These are phyloP conservation scores for Phytopythium aichiense DNA, from an alignment of 352 stramenopile genomes.

Conservation along the genomic window DNA sequence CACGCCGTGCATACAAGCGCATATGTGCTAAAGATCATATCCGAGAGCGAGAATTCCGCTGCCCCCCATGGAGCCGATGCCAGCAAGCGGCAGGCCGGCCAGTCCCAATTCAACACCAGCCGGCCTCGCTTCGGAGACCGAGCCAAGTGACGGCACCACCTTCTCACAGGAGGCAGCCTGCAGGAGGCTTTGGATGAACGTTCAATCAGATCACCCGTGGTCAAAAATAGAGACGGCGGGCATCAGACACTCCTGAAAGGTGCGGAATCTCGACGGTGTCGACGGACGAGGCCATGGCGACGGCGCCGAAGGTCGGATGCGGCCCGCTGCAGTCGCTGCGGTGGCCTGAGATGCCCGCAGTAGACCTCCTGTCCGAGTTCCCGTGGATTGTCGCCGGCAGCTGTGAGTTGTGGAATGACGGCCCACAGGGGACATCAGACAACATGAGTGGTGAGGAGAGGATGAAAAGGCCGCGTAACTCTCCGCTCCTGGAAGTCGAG, in stretches of 20 bases:
- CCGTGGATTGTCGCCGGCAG: constrained; percentile 25
- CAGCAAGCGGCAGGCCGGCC: no score
- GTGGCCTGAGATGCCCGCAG: constrained; percentile 25
- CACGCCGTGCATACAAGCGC: no score
- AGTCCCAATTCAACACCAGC: no score
- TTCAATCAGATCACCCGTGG: no score
- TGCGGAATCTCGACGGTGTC: neutral
- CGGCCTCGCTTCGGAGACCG: no score
- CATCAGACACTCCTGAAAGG: neutral
- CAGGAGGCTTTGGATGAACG: no score
- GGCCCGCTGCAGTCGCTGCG: constrained; percentile 22
- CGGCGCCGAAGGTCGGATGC: neutral
- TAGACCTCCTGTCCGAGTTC: constrained; percentile 41
- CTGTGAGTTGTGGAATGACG: neutral
- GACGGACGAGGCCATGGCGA: neutral
- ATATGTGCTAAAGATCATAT: no score
- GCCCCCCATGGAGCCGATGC: no score
- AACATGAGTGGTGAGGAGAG: neutral
- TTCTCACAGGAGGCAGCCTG: no score
- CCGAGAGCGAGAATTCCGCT: no score
- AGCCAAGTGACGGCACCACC: no score
- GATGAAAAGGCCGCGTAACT: neutral
- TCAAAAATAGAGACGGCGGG: no score
- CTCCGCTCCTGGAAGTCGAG: neutral
- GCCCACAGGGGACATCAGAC: neutral